Conservation (phyloP, 768 basidiomycete genomes). For the Psilocybe tampanensis region DNA sequence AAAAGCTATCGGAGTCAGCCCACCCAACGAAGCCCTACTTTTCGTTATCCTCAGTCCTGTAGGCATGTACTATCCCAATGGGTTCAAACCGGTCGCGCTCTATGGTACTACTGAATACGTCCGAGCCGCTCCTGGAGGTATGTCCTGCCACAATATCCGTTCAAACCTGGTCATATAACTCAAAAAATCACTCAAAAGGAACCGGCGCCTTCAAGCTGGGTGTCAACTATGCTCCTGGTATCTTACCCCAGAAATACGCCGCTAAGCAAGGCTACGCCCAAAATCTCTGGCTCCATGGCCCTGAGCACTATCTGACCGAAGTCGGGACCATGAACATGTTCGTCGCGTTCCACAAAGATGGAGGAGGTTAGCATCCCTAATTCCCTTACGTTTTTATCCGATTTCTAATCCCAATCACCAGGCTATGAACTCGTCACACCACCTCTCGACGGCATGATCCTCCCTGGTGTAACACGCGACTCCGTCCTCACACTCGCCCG, state of each 20-base stretch:
- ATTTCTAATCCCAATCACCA: slow-evolving; percentile 32
- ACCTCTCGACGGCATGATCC: slow-evolving; percentile 87
- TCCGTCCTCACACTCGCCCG: slow-evolving; percentile 75
- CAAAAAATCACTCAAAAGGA: slow-evolving; percentile 44
- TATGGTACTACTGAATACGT: slow-evolving; percentile 84
- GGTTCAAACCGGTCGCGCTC: slow-evolving; percentile 91
- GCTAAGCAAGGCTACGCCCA: slow-evolving; percentile 80
- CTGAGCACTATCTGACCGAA: slow-evolving; percentile 61
- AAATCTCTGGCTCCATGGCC: slow-evolving; percentile 88
- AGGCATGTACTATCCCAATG: slow-evolving; percentile 83
- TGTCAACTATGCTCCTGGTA: slow-evolving; percentile 87
- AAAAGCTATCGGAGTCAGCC: slow-evolving; percentile 66
- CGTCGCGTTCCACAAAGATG: slow-evolving; percentile 70
- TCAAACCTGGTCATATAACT: not conserved
- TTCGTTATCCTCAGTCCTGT: slow-evolving; percentile 86
- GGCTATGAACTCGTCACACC: slow-evolving; percentile 87
- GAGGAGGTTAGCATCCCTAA: slow-evolving; percentile 50
- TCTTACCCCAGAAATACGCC: slow-evolving; percentile 82
- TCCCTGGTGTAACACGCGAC: slow-evolving; percentile 91
- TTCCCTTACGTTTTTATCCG: slow-evolving; percentile 4
- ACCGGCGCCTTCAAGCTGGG: slow-evolving; percentile 90
- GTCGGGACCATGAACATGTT: slow-evolving; percentile 96
- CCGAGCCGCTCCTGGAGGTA: slow-evolving; percentile 86
- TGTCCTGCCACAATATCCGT: not conserved
- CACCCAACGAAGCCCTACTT: slow-evolving; percentile 79